Base-by-base conservation (phyloP, 306 rosid genomes). In the Benincasa hispida region DNA sequence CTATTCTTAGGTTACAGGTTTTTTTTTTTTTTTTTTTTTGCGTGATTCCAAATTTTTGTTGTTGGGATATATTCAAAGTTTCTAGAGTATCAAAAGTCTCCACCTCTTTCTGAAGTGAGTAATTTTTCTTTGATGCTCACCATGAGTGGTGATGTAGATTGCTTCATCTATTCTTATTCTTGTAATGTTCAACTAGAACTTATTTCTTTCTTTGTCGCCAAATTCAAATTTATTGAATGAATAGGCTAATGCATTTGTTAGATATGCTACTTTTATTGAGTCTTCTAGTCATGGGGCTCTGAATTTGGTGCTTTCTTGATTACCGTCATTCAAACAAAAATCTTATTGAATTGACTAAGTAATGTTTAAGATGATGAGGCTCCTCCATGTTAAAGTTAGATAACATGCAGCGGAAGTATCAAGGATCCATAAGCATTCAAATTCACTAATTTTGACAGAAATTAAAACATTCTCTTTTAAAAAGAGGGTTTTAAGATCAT, bases 51-150 rank as follows among this genome's bases (percentile, higher is more conserved):
- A 78, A n/a, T 91, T 77, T 90, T 92, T 85, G 92, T 92, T 66
- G 80, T 96, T 15, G 90, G 99, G 97, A 83, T 92, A 80, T 94
- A 94, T 87, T 85, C 99, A 54, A 96, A 94, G 87, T 94, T 85
- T 87, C 85, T 92, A 42, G 98, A 92, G 72, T 90, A 90, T 81
- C 89, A 80, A 88, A 94, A 76, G 87, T 63, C 84, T 79, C 79
- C 87, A 34, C 79, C 86, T 65, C 86, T 90, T 79, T 81, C 87
- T 77, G 92, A 94, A 92, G 90, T 86, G 87, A 86, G 99, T 86
- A 80, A 59, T 76, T 57, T 28, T 58, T n/a, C 69, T 77, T 69
- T 56, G 17, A 50, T 42, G 21, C 57, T 42, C 59, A 54, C 57
- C n/a, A 47, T 76, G 18, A 37, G 51, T 51, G 74, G 19, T 30